A percentile compares a stretch with the other conserved stretches of the same genome.
Evolutionary conservation across 371 early-diverging fungal genomes (phyloP).

Genomic region (Rhizomucor pusillus): DNA sequence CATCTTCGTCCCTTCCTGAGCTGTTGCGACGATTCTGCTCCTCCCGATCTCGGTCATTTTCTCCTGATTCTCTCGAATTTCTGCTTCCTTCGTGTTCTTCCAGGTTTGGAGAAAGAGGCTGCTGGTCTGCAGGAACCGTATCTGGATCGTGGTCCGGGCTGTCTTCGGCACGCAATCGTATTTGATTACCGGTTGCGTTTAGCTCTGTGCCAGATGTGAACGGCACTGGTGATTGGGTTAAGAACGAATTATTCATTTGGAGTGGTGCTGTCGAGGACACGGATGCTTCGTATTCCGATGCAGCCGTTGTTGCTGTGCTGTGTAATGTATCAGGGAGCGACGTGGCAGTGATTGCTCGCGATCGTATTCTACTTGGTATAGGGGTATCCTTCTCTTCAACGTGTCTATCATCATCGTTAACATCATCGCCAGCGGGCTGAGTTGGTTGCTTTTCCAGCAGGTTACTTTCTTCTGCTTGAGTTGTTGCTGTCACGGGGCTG

Average conservation of each 20-base stretch:
- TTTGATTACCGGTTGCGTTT: neutral
- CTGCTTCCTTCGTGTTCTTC: conserved; percentile 1
- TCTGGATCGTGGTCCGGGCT: neutral
- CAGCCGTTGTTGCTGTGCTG: conserved; percentile 3
- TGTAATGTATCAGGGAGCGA: conserved; percentile 16
- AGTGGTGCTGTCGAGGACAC: conserved; percentile 16
- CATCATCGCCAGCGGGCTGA: too few species aligned
- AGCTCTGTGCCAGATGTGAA: neutral
- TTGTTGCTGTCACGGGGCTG: too few species aligned
- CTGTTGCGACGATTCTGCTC: neutral
- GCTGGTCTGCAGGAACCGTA: neutral
- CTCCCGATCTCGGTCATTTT: neutral
- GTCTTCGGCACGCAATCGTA: conserved; percentile 22
- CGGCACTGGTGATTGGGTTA: neutral
- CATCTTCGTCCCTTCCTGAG: conserved; percentile 47
- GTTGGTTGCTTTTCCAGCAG: too few species aligned
- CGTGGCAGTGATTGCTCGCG: conserved; percentile 9
- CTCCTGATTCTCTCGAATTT: neutral
- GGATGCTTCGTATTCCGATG: conserved; percentile 15
- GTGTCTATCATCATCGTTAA: too few species aligned
- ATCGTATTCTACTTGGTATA: neutral
- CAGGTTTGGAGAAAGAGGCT: neutral
- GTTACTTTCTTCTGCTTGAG: too few species aligned
- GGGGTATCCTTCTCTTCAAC: neutral
- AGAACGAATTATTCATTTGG: neutral